Conservation (phyloP, 2,329 filamentous ascomycete species). For the Drechslerella coelobrocha region DNA sequence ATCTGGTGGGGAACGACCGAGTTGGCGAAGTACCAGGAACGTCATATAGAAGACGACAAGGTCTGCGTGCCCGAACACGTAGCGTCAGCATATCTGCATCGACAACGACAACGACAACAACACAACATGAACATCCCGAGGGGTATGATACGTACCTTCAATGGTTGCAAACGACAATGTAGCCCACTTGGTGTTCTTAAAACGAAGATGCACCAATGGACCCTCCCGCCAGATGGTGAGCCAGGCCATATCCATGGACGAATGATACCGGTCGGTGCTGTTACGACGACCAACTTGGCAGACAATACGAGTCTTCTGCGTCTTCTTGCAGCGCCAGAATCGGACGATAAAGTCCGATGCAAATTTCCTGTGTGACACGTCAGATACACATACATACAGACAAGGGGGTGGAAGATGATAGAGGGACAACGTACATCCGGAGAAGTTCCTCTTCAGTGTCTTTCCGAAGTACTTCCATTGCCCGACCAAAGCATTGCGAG, state of each 20-base stretch:
- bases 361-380: constrained; percentile 53
- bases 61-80: constrained; percentile 51
- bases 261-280: constrained; percentile 53
- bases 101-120: constrained; percentile 7
- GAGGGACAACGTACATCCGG: constrained; percentile 52
- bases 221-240: constrained; percentile 54
- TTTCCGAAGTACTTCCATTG: constrained; percentile 54
- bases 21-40: constrained; percentile 54
- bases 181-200: constrained; percentile 54
- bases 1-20: constrained; percentile 52
- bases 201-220: constrained; percentile 53
- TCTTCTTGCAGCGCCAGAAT: constrained; percentile 54
- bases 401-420: background rate
- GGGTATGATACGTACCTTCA: constrained; percentile 52
- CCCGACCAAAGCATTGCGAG: constrained; percentile 54
- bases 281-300: constrained; percentile 53
- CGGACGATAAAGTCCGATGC: constrained; percentile 54
- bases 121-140: constrained; percentile 10
- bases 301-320: constrained; percentile 53
- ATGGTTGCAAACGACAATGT: constrained; percentile 54
- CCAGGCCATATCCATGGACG: constrained; percentile 53
- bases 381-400: constrained; percentile 32
- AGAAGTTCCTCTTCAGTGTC: constrained; percentile 55
- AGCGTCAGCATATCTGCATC: constrained; percentile 26
- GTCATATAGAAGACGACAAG: constrained; percentile 55